Conservation (phyloP, 176 grass and related monocot genomes). For the Typha latifolia region DNA sequence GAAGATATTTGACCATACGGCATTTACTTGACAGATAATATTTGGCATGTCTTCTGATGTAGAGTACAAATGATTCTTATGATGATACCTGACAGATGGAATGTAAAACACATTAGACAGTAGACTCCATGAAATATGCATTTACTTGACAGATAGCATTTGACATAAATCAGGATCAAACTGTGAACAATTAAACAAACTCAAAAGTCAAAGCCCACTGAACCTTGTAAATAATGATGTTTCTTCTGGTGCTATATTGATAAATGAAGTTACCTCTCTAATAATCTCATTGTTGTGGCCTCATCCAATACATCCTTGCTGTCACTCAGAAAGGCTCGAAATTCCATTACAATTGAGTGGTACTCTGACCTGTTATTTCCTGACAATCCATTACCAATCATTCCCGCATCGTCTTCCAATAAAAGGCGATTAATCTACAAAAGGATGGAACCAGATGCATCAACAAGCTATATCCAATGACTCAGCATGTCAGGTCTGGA, state of each 20-base stretch:
- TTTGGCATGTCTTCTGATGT: too few species aligned
- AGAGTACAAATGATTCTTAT: too few species aligned
- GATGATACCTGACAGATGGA: too few species aligned
- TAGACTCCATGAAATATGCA: too few species aligned
- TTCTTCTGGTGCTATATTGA: neutral
- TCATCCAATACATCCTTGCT: conserved; percentile 97
- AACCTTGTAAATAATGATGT: neutral
- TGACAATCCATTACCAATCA: conserved; percentile 27
- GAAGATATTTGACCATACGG: too few species aligned
- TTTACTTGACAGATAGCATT: too few species aligned
- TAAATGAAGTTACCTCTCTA: conserved; percentile 54
- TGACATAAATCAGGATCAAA: too few species aligned
- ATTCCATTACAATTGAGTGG: conserved; percentile 64
- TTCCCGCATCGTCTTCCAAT: conserved; percentile 58
- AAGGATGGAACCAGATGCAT: neutral
- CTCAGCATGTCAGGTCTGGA: neutral
- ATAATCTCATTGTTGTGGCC: conserved; percentile 82
- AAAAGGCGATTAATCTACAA: conserved; percentile 96
- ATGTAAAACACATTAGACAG: too few species aligned
- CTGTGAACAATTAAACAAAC: too few species aligned
- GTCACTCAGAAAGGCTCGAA: conserved; percentile 90
- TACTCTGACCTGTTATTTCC: conserved; percentile 56
- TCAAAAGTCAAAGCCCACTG: too few species aligned
- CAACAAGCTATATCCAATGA: neutral
- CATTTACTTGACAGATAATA: too few species aligned